phyloP scores from a whole-genome alignment of 257 asterid genomes.

The Cruciata laevipes region DNA sequence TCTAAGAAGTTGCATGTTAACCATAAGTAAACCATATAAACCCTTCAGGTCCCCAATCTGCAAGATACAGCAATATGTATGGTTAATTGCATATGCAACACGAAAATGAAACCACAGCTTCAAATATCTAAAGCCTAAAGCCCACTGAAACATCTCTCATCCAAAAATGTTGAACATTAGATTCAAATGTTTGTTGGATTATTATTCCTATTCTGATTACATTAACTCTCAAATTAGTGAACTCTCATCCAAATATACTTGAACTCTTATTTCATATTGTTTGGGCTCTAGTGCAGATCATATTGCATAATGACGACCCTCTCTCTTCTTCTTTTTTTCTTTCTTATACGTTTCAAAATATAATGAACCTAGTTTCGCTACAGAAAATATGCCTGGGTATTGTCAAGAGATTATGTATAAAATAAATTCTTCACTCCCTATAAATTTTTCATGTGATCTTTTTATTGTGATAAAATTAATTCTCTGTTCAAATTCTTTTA shows the following conservation, averaged over 20 bases:
- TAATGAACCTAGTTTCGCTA: not conserved
- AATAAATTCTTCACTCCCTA: too few species aligned
- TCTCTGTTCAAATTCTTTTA: too few species aligned
- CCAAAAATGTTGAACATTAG: not conserved
- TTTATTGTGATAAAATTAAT: too few species aligned
- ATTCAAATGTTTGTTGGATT: not conserved
- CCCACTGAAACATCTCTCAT: not conserved
- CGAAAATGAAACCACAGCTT: not conserved
- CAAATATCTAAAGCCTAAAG: not conserved
- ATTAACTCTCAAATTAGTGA: too few species aligned
- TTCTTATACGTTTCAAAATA: not conserved
- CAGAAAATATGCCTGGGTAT: not conserved
- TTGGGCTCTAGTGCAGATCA: too few species aligned
- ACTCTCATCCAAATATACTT: too few species aligned
- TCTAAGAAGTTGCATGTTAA: constrained; percentile 58
- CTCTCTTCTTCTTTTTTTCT: too few species aligned
- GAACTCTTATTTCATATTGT: not conserved
- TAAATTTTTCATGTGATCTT: too few species aligned
- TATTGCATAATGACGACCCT: too few species aligned
- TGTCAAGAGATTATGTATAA: too few species aligned
- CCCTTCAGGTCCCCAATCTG: constrained; percentile 97
- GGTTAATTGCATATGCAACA: not conserved
- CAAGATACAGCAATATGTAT: constrained; percentile 19
- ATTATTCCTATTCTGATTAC: not conserved
- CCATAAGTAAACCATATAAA: constrained; percentile 67